phyloP scores from a whole-genome alignment of 2,329 filamentous ascomycete species.

The Aspergillus amoenus region DNA sequence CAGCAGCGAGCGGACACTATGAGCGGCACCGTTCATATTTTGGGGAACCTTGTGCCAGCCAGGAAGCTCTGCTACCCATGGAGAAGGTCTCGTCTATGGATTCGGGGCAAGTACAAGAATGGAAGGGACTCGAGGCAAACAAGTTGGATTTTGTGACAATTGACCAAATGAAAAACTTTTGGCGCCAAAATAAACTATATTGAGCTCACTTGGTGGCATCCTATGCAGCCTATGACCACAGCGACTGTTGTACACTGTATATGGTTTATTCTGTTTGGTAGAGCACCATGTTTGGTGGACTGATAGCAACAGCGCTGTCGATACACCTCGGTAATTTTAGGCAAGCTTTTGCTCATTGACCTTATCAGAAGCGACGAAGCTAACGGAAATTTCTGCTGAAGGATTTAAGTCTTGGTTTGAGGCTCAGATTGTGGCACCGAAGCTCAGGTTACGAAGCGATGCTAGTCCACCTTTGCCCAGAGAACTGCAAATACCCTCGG shows the following conservation, averaged over 20 bases:
- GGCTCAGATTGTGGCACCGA: not conserved
- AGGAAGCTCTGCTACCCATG: not conserved
- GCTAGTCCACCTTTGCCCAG: not conserved
- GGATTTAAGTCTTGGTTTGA: not conserved
- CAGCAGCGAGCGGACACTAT: not conserved
- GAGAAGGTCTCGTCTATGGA: not conserved
- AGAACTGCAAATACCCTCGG: not conserved
- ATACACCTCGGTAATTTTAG: not conserved
- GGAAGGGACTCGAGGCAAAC: not conserved
- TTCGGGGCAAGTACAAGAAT: not conserved
- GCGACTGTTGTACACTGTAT: not conserved
- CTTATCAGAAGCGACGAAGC: not conserved
- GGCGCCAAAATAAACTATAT: conserved; percentile 26
- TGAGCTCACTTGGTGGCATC: conserved; percentile 6
- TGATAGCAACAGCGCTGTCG: not conserved
- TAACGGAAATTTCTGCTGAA: not conserved
- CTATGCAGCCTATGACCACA: not conserved
- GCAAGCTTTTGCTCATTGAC: not conserved
- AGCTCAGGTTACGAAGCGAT: not conserved
- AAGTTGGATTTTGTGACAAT: not conserved
- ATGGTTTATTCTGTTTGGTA: not conserved
- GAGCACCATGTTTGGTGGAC: not conserved
- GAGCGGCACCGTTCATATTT: not conserved
- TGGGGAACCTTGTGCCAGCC: not conserved
- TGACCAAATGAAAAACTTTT: conserved; percentile 17